Conservation (phyloP, 2,329 filamentous ascomycete genomes). For the Nemania serpens region DNA sequence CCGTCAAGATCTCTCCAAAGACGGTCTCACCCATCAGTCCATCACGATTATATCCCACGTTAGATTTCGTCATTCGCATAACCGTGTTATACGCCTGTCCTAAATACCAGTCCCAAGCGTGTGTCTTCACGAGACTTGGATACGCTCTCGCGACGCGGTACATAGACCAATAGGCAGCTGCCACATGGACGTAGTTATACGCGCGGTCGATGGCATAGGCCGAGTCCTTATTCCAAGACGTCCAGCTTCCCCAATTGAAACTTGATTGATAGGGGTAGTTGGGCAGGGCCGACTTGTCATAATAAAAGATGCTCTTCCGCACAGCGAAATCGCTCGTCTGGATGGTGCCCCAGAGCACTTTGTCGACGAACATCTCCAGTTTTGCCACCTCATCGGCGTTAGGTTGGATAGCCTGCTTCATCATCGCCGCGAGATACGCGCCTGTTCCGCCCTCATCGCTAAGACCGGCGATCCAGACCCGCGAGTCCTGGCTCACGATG, state of each 20-base stretch:
- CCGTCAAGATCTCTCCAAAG: slow-evolving; percentile 56
- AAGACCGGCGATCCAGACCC: slow-evolving; percentile 63
- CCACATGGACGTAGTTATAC: slow-evolving; percentile 64
- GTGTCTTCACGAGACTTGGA: slow-evolving; percentile 47
- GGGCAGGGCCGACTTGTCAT: slow-evolving; percentile 51
- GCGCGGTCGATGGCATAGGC: slow-evolving; percentile 55
- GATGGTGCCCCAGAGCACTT: slow-evolving; percentile 55
- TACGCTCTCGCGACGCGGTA: slow-evolving; percentile 59
- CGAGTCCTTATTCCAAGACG: slow-evolving; percentile 54
- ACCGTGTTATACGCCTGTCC: slow-evolving; percentile 58
- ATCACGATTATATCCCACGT: slow-evolving; percentile 50
- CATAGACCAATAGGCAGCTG: slow-evolving; percentile 60
- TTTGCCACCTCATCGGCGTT: slow-evolving; percentile 53
- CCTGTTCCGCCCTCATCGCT: slow-evolving; percentile 64
- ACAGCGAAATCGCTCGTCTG: slow-evolving; percentile 55
- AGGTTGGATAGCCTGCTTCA: slow-evolving; percentile 60
- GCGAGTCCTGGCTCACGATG: slow-evolving; percentile 51
- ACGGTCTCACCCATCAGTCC: slow-evolving; percentile 66
- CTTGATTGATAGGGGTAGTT: slow-evolving; percentile 50
- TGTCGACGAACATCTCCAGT: slow-evolving; percentile 58
- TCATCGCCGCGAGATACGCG: slow-evolving; percentile 57
- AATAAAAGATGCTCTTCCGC: slow-evolving; percentile 61
- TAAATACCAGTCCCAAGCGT: slow-evolving; percentile 60
- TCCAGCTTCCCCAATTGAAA: slow-evolving; percentile 56
- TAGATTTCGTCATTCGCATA: slow-evolving; percentile 44